Base-by-base conservation (phyloP, 345 rosid genomes). In the Sonneratia alba region DNA sequence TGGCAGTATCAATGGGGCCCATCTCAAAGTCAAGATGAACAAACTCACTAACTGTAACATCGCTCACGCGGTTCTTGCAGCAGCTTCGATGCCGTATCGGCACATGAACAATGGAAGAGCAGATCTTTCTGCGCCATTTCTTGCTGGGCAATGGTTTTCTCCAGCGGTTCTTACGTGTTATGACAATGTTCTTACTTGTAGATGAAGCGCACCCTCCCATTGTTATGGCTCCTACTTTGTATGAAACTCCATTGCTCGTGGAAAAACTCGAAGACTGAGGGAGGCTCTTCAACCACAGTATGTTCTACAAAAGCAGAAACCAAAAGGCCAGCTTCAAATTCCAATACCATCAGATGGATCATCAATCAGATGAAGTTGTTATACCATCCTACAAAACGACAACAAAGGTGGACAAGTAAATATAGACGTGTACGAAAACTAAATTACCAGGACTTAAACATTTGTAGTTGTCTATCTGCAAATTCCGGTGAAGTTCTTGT, bases 121-220 rank as follows among this genome's bases (percentile, higher is more conserved):
- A 66, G 57, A 86, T 79, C 82, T 87, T 92, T 49, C 87, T 75
- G 6, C 82, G 72, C 64, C 84, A 75, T 76, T 80, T 56, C 62
- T 56, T 84, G 62, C 77, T 65, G 12, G 70, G 18, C 38, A 48
- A 38, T 4, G 12, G 74, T 70, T 72, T 83, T 0, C 70, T 77
- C 9, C 70, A 74, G 62, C 47, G 70, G 18, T 77, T 83, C 71
- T 75, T 82, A 0, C 76, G 73, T 69, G 73, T 16, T 73, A 45
- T 78, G 38, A 63, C 71, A 67, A 36, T 68, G 66, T 68, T 73
- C 18, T 56, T 56, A 70, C 76, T 66, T 6, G 82, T 74, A 1
- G 87, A 79, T 10, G 97, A 91, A 56, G 80, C 82, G 65, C 97
- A 92, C 19, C 87, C 88, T 66, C 97, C 97, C 96, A 92, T 91